Evolutionary conservation across 2,329 filamentous ascomycete species (phyloP).

Genomic region (Fusarium multiceps): DNA sequence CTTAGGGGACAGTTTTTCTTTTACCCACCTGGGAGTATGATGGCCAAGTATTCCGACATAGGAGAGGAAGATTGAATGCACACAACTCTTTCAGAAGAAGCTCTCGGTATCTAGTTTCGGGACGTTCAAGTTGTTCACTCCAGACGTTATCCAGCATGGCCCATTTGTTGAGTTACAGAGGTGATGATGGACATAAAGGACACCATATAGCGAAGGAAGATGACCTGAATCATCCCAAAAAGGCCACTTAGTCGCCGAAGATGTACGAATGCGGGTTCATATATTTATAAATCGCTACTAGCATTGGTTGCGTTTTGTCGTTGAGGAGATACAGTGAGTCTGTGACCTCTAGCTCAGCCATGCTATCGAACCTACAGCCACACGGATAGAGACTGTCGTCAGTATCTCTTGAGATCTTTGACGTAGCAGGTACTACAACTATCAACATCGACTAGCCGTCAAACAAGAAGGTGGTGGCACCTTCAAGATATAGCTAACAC

Average conservation of each 20-base stretch:
- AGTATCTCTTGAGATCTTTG: conserved; percentile 50
- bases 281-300: background rate
- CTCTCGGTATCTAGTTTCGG: background rate
- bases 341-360: background rate
- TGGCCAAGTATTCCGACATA: background rate
- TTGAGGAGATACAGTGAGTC: background rate
- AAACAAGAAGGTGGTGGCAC: too few species aligned
- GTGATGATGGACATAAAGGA: background rate
- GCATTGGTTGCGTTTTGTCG: background rate
- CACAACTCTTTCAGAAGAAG: background rate
- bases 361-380: background rate
- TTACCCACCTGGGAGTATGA: background rate
- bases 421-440: too few species aligned
- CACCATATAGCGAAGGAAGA: background rate
- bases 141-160: background rate
- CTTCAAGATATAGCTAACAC: too few species aligned
- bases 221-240: background rate
- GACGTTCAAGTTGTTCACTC: background rate
- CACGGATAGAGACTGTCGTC: conserved; percentile 45
- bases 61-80: background rate
- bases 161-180: background rate
- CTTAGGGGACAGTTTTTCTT: too few species aligned
- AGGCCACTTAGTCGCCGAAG: background rate
- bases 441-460: too few species aligned
- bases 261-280: background rate